phyloP scores from a whole-genome alignment of 306 rosid genomes.

The Cyamopsis tetragonoloba region DNA sequence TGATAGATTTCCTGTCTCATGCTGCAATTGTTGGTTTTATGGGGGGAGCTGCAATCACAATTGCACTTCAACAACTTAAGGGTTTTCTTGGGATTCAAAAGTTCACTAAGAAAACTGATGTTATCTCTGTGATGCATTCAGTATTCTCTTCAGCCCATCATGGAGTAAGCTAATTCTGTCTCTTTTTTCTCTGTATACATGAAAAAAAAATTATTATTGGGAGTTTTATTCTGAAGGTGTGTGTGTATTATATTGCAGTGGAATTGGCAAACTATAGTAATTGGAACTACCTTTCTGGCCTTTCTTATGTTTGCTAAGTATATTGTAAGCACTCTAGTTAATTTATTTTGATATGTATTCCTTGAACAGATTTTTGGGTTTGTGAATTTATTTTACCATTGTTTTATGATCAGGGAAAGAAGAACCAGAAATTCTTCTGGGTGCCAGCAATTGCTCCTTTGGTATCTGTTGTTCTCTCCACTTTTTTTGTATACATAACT shows the following conservation, averaged over 20 bases:
- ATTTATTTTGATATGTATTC: neutral
- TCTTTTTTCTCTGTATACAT: slow-evolving; percentile 8
- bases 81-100: slow-evolving; percentile 81
- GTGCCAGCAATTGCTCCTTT: slow-evolving; percentile 93
- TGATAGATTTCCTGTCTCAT: slow-evolving; percentile 94
- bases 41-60: slow-evolving; percentile 98
- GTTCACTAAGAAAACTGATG: slow-evolving; percentile 78
- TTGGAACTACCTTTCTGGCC: slow-evolving; percentile 60
- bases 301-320: slow-evolving; percentile 62
- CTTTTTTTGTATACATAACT: slow-evolving; percentile 68
- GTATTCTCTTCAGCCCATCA: slow-evolving; percentile 64
- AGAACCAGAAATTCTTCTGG: slow-evolving; percentile 72
- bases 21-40: slow-evolving; percentile 97
- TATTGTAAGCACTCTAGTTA: slow-evolving; percentile 52
- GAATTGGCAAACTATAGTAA: slow-evolving; percentile 90
- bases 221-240: slow-evolving; percentile 15
- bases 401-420: slow-evolving; percentile 68
- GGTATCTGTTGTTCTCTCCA: slow-evolving; percentile 80
- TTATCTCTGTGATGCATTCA: slow-evolving; percentile 73
- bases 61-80: slow-evolving; percentile 94
- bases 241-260: slow-evolving; percentile 53
- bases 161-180: slow-evolving; percentile 66
- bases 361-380: neutral
- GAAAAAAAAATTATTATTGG: neutral
- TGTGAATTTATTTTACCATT: slow-evolving; percentile 28